These are phyloP conservation scores for Amphibolis antarctica DNA, from an alignment of 106 monocot species.

Conservation along the genomic window DNA sequence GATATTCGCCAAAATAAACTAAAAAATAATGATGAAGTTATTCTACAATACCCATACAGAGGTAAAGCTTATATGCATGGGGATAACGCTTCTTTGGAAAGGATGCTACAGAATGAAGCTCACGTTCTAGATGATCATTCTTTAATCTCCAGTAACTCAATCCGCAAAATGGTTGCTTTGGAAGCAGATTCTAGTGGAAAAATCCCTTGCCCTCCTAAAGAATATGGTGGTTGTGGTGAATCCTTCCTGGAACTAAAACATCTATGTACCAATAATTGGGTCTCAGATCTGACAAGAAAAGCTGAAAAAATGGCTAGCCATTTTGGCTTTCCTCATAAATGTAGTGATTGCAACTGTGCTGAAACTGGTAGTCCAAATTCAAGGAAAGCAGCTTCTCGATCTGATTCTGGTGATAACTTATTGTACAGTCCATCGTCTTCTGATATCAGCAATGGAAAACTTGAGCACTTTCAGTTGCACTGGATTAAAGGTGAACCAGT, in stretches of 20 bases:
- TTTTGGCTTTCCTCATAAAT: background rate
- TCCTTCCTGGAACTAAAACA: constrained; percentile 34
- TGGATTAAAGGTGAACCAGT: constrained; percentile 63
- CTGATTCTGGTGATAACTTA: constrained; percentile 39
- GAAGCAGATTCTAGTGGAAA: constrained; percentile 21
- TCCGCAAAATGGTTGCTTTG: constrained; percentile 19
- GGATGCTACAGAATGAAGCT: background rate
- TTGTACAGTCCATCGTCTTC: constrained; percentile 47
- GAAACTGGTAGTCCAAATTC: constrained; percentile 9
- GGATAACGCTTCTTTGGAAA: constrained; percentile 8
- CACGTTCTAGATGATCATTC: background rate
- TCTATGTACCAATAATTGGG: constrained; percentile 24
- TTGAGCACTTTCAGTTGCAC: constrained; percentile 52
- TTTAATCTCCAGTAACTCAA: background rate
- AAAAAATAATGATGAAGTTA: constrained; percentile 7
- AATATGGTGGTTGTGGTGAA: constrained; percentile 49
- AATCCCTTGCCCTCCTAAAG: constrained; percentile 47
- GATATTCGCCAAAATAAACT: constrained; percentile 37
- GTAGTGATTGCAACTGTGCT: constrained; percentile 18
- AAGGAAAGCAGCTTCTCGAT: constrained; percentile 51
- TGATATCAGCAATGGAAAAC: constrained; percentile 17
- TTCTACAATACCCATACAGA: constrained; percentile 12
- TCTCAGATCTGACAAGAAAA: constrained; percentile 17
- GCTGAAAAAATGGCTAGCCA: constrained; percentile 21
- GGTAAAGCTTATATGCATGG: constrained; percentile 54